Conservation (phyloP, 352 stramenopile genomes). For the Phytophthora macrochlamydospora region DNA sequence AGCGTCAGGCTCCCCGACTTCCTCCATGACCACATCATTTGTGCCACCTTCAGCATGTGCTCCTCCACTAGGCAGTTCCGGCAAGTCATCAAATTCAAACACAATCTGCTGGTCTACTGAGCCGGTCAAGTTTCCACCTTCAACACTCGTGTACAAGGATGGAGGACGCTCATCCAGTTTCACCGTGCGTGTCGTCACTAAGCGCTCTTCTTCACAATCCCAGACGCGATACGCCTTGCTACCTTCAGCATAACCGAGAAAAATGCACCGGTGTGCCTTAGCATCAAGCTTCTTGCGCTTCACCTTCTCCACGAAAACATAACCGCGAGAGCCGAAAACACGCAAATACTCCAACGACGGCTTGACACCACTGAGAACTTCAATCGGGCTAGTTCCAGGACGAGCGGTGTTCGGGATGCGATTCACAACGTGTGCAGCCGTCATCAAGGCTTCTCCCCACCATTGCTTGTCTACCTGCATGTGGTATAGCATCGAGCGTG, state of each 20-base stretch:
- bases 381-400: constrained; percentile 3
- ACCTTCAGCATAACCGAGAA: constrained; percentile 11
- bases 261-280: constrained; percentile 14
- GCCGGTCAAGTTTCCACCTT: neutral
- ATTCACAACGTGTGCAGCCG: constrained; percentile 14
- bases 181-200: constrained; percentile 2
- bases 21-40: too few species aligned
- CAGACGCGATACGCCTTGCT: constrained; percentile 5
- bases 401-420: constrained; percentile 18
- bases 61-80: too few species aligned
- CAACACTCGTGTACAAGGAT: neutral
- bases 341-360: constrained; percentile 17
- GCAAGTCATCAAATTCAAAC: neutral
- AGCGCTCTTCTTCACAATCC: neutral
- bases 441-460: constrained; percentile 19
- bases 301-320: constrained; percentile 17
- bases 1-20: neutral
- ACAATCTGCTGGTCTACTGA: neutral
- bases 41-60: too few species aligned
- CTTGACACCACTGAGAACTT: constrained; percentile 8
- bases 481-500: constrained; percentile 7
- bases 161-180: neutral
- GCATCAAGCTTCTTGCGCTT: constrained; percentile 16
- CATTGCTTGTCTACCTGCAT: constrained; percentile 8
- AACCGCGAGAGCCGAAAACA: constrained; percentile 20